Base-by-base conservation (phyloP, 306 rosid species). In the Aeschynomene evenia region DNA sequence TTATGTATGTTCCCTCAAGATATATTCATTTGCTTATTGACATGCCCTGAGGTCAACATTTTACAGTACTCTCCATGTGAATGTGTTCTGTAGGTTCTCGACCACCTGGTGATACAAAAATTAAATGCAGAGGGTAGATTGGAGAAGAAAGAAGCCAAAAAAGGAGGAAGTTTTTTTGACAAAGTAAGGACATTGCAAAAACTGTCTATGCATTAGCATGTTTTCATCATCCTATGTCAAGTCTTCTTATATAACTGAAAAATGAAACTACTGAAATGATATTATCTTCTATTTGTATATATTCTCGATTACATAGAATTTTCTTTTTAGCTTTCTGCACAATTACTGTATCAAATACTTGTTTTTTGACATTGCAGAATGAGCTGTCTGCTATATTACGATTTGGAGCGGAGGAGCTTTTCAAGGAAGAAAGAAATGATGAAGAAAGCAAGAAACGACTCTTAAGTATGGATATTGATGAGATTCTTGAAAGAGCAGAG, bases 401-500 rank as follows among this genome's bases (percentile, higher is more conserved):
- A 74, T 95, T 95, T 85, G 99, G 99, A 45, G 99, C 99, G 0
- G 97, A 91, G 80, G 99, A 95, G 68, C 99, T 95, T 72, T 95
- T 95, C 70, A 95, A 95, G 81, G 99, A 95, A 69, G 99, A 95
- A 53, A 95, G 82, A 80, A 95, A 71, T 77, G 99, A 91, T 3
- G 99, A 95, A 85, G 99, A 95, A 82, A 95, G 95, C 84, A 95
- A 95, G 84, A 95, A 91, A 76, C 75, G 86, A 52, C 96, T 95
- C 51, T 75, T 87, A 78, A 80, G 95, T 76, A 77, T 95, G 99
- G 95, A 95, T 83, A 95, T 95, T 70, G 99, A 95, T 71, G 99
- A 95, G 81, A 95, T 95, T 86, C 99, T 95, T 80, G 99, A 91
- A 85, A 95, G 97, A 78, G 99, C 99, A 5, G 99, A 95, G 82